Conservation (phyloP, 2,329 filamentous ascomycete species). For the Truncatella angustata region DNA sequence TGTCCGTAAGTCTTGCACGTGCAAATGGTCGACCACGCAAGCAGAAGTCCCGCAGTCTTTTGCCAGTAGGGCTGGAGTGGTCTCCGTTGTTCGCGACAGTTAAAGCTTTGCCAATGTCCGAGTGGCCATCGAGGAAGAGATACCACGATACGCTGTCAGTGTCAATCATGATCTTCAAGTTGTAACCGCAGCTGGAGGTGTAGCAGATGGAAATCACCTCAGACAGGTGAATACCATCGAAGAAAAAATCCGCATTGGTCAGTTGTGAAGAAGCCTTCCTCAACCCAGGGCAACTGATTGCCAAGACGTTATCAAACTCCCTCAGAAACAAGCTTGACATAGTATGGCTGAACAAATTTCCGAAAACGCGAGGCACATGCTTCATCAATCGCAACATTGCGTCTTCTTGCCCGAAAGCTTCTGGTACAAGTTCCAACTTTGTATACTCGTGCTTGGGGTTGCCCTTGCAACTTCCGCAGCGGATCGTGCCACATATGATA, state of each 20-base stretch:
- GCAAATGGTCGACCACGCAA: not conserved
- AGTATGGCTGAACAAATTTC: not conserved
- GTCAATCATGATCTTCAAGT: constrained; percentile 19
- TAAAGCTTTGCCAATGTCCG: constrained; percentile 1
- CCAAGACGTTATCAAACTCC: not conserved
- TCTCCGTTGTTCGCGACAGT: not conserved
- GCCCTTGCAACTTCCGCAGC: constrained; percentile 36
- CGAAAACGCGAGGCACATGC: not conserved
- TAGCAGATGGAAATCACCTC: constrained; percentile 25
- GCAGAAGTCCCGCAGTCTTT: not conserved
- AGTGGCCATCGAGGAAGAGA: constrained; percentile 19
- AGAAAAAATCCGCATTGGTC: constrained; percentile 18
- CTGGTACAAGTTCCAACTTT: constrained; percentile 9
- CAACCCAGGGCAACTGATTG: not conserved
- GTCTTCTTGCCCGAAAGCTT: constrained; percentile 16
- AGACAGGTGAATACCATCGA: constrained; percentile 20
- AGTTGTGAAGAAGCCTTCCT: not conserved
- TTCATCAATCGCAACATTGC: constrained; percentile 10
- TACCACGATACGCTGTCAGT: constrained; percentile 23
- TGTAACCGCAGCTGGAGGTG: constrained; percentile 15
- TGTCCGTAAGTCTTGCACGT: constrained; percentile 14
- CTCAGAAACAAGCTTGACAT: not conserved
- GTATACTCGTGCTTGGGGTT: constrained; percentile 35
- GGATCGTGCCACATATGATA: constrained; percentile 30
- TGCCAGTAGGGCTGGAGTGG: not conserved